Conservation (phyloP, 1,284 basidiomycete species). For the Apiotrichum laibachii region DNA sequence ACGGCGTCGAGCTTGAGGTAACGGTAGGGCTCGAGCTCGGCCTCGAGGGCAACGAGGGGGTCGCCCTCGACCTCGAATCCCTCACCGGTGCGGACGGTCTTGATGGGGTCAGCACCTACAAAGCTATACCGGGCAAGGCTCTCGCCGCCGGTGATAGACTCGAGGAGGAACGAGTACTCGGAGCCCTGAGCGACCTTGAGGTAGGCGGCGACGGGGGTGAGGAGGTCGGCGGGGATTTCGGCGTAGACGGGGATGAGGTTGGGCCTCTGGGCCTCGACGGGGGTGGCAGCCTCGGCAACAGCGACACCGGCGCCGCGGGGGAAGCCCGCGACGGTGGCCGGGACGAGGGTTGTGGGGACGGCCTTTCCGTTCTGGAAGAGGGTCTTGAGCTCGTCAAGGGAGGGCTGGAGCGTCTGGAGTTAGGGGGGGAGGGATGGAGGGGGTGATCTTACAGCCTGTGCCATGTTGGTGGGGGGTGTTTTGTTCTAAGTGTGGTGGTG, state of each 20-base stretch:
- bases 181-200: conserved; percentile 88
- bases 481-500: background rate
- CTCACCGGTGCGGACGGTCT: conserved; percentile 84
- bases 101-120: conserved; percentile 94
- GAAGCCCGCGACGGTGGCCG: conserved; percentile 28
- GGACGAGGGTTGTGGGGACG: conserved; percentile 38
- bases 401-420: conserved; percentile 21
- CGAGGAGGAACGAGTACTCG: conserved; percentile 86
- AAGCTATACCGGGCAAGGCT: conserved; percentile 92
- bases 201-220: conserved; percentile 97
- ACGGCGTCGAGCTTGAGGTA: conserved; percentile 89
- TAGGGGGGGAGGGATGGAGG: background rate
- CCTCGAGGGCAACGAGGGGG: conserved; percentile 79
- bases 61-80: conserved; percentile 80
- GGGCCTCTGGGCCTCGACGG: conserved; percentile 21
- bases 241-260: conserved; percentile 76
- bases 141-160: conserved; percentile 88
- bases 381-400: conserved; percentile 38
- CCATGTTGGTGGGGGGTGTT: conserved; percentile 10
- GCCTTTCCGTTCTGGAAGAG: conserved; percentile 32
- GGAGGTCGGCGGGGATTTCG: conserved; percentile 88
- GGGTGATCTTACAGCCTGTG: conserved; percentile 15
- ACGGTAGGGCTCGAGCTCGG: conserved; percentile 79
- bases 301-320: conserved; percentile 29
- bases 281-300: conserved; percentile 8